These are phyloP conservation scores for Pontederia crassipes DNA, from an alignment of 176 grass and related monocot species.

Conservation along the genomic window DNA sequence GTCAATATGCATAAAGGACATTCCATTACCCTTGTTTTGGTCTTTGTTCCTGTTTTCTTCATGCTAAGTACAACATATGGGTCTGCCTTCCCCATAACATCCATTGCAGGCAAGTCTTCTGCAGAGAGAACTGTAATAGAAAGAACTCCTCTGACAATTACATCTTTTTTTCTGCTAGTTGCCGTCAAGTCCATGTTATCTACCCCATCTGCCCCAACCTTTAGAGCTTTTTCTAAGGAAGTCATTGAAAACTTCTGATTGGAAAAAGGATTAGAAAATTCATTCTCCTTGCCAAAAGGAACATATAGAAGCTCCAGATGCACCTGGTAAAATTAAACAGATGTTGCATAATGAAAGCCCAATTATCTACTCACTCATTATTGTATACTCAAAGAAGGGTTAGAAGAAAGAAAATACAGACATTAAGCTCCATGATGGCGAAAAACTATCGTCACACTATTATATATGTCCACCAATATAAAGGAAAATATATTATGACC, in stretches of 20 bases:
- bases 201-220: constrained; percentile 53
- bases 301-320: constrained; percentile 92
- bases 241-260: constrained; percentile 57
- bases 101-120: constrained; percentile 91
- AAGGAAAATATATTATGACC: too few relatives aligned
- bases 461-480: too few relatives aligned
- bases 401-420: too few relatives aligned
- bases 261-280: constrained; percentile 65
- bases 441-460: too few relatives aligned
- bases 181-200: constrained; percentile 27
- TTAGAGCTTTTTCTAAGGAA: constrained; percentile 85
- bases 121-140: constrained; percentile 83
- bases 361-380: too few relatives aligned
- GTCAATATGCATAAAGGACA: constrained; percentile 1
- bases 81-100: constrained; percentile 91
- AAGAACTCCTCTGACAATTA: constrained; percentile 88
- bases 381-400: too few relatives aligned
- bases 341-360: too few relatives aligned
- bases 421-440: too few relatives aligned
- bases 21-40: constrained; percentile 74
- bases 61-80: constrained; percentile 80
- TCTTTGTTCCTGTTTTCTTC: constrained; percentile 81
- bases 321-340: constrained; percentile 37
- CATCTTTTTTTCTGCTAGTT: constrained; percentile 72
- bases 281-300: constrained; percentile 57